Conservation (phyloP, 78 protist species). For the Guillardia theta region DNA sequence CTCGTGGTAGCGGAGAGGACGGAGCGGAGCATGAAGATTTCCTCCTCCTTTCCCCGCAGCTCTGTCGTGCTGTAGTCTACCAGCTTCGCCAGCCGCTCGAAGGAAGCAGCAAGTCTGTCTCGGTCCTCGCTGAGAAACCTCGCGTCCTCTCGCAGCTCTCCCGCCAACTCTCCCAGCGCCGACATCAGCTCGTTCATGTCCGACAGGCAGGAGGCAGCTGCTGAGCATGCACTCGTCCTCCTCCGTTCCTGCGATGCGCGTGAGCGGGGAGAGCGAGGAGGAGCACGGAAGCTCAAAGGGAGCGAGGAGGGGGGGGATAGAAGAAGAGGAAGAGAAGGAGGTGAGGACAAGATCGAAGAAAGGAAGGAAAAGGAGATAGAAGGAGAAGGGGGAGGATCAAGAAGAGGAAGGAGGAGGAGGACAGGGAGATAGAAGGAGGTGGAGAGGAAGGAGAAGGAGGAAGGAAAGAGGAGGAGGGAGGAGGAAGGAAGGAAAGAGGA, state of each 20-base stretch:
- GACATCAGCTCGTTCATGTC: too few species aligned
- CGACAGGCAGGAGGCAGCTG: too few species aligned
- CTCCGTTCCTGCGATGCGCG: not conserved
- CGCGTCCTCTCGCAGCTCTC: too few species aligned
- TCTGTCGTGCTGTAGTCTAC: too few species aligned
- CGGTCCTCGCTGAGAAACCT: too few species aligned
- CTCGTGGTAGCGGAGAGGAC: too few species aligned
- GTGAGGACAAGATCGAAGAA: not conserved
- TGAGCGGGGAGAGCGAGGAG: not conserved
- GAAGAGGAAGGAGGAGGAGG: not conserved
- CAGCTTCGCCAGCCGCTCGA: too few species aligned
- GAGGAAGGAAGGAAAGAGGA: not conserved
- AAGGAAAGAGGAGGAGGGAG: not conserved
- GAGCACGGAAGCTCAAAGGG: not conserved
- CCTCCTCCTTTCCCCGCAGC: too few species aligned
- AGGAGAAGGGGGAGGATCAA: not conserved
- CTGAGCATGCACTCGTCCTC: too few species aligned
- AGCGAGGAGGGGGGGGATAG: not conserved
- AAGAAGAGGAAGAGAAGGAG: not conserved
- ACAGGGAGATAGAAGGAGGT: not conserved
- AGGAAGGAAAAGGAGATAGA: not conserved
- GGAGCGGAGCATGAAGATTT: too few species aligned
- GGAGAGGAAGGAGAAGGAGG: not conserved
- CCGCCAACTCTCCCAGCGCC: too few species aligned
- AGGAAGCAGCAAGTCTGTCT: too few species aligned